These are phyloP conservation scores for Candida awuae DNA, from an alignment of 805 yeast genomes.

Conservation along the genomic window DNA sequence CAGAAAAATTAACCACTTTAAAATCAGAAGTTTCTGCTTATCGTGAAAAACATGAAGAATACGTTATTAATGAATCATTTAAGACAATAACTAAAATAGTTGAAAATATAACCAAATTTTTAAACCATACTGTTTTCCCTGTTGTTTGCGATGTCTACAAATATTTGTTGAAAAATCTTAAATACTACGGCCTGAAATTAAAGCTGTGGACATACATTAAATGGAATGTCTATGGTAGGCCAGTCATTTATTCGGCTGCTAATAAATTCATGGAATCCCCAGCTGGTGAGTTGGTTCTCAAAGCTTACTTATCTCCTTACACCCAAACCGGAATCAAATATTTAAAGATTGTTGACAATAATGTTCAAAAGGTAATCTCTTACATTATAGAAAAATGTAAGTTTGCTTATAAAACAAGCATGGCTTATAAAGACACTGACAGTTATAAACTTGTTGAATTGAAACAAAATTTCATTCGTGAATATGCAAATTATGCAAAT, in stretches of 20 bases:
- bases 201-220: constrained; percentile 12
- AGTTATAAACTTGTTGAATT: constrained; percentile 23
- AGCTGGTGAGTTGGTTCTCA: constrained; percentile 17
- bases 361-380: constrained; percentile 5
- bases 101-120: not conserved
- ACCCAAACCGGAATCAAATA: constrained; percentile 7
- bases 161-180: constrained; percentile 6
- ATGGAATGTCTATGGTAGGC: constrained; percentile 21
- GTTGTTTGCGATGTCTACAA: not conserved
- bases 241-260: constrained; percentile 12
- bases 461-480: constrained; percentile 25
- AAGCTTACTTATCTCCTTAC: constrained; percentile 11
- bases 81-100: not conserved
- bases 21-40: not conserved
- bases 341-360: constrained; percentile 1
- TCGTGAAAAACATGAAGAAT: constrained; percentile 8
- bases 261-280: constrained; percentile 13
- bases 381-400: constrained; percentile 11
- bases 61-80: constrained; percentile 3
- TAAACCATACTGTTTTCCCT: constrained; percentile 15
- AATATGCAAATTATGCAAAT: constrained; percentile 3
- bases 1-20: not conserved
- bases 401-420: constrained; percentile 17
- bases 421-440: constrained; percentile 21
- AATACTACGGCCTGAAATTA: constrained; percentile 8